These are phyloP conservation scores for Pachyrhizus erosus DNA, from an alignment of 306 rosid genomes.

Conservation along the genomic window DNA sequence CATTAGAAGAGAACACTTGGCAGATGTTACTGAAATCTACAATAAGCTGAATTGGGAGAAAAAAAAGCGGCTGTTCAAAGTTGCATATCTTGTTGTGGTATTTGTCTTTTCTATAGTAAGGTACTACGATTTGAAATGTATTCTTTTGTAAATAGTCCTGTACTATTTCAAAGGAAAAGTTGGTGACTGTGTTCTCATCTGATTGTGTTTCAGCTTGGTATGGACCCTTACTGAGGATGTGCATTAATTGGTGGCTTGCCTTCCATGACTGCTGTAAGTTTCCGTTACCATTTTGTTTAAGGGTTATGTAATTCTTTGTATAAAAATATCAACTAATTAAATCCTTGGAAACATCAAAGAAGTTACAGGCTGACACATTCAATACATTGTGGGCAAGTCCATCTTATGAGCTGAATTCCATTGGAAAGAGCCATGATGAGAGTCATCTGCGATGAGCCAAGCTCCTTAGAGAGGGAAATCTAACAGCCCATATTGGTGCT, in stretches of 20 bases:
- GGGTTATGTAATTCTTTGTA: not conserved
- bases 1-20: slow-evolving; percentile 54
- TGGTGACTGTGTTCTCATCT: slow-evolving; percentile 39
- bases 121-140: slow-evolving; percentile 48
- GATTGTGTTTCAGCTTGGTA: slow-evolving; percentile 64
- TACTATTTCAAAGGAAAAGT: slow-evolving; percentile 27
- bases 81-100: slow-evolving; percentile 53
- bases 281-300: slow-evolving; percentile 23
- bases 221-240: slow-evolving; percentile 56
- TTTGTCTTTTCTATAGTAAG: slow-evolving; percentile 67
- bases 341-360: slow-evolving; percentile 1
- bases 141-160: not conserved
- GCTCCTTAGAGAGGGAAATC: not conserved
- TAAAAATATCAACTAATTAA: slow-evolving; percentile 12
- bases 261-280: slow-evolving; percentile 52
- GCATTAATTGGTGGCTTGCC: slow-evolving; percentile 44
- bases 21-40: slow-evolving; percentile 94
- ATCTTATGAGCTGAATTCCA: slow-evolving; percentile 11
- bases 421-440: slow-evolving; percentile 12
- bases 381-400: slow-evolving; percentile 14
- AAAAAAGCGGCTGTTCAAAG: slow-evolving; percentile 64
- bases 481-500: slow-evolving; percentile 9
- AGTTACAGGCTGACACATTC: slow-evolving; percentile 25
- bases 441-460: not conserved
- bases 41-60: slow-evolving; percentile 78